Percentiles rank a stretch among this genome's conserved stretches.
phyloP scores from a whole-genome alignment of 352 stramenopile species.

The Phytophthora boehmeriae region DNA sequence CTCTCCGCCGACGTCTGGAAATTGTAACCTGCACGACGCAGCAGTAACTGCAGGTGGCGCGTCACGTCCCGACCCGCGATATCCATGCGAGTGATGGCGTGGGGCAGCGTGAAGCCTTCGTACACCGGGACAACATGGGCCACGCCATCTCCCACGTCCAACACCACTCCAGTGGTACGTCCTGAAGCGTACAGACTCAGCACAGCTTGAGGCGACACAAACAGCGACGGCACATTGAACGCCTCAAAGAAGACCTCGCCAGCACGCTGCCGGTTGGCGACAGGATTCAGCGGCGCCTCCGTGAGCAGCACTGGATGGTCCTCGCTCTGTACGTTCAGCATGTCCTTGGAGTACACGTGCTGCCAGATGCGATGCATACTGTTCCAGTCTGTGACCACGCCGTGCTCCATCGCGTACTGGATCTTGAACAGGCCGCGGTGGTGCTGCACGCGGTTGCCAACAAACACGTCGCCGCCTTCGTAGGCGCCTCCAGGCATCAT shows the following conservation, averaged over 20 bases:
- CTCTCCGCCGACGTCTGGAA: constrained; percentile 90
- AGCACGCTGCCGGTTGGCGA: constrained; percentile 75
- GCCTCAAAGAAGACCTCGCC: constrained; percentile 89
- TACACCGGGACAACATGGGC: constrained; percentile 88
- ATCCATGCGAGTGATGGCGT: constrained; percentile 84
- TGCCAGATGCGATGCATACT: constrained; percentile 91
- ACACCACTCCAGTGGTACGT: constrained; percentile 84
- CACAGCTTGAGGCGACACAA: constrained; percentile 84
- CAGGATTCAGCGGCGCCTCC: constrained; percentile 80
- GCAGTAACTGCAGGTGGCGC: constrained; percentile 72
- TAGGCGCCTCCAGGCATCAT: constrained; percentile 87
- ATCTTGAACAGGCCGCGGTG: constrained; percentile 85
- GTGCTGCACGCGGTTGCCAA: constrained; percentile 79
- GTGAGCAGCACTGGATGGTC: constrained; percentile 87
- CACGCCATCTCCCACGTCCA: constrained; percentile 90
- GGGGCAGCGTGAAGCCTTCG: constrained; percentile 81
- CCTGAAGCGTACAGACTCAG: constrained; percentile 91
- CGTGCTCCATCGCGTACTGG: constrained; percentile 88
- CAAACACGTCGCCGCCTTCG: constrained; percentile 76
- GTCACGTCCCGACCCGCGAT: constrained; percentile 89
- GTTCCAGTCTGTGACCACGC: constrained; percentile 85
- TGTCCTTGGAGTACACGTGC: constrained; percentile 90
- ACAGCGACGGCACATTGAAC: constrained; percentile 88
- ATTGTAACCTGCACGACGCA: constrained; percentile 80
- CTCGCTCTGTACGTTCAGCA: constrained; percentile 87